Conservation (phyloP, 116 monocot species). For the Iris pallida region DNA sequence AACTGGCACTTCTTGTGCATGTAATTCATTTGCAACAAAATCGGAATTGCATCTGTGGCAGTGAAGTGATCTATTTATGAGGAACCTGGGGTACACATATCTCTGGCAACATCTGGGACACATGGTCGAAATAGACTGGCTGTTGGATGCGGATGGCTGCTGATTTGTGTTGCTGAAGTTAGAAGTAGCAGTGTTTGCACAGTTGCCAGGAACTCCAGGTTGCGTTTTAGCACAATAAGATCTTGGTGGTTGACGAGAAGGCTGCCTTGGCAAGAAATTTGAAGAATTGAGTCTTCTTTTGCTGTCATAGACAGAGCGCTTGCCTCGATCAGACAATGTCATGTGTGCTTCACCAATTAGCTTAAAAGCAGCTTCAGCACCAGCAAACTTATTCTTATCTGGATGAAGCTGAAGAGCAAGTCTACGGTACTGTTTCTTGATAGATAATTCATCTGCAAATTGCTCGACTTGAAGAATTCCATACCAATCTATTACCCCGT, state of each 20-base stretch:
- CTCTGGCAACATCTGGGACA: conserved; percentile 52
- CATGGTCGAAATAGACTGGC: conserved; percentile 57
- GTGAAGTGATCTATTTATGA: conserved; percentile 45
- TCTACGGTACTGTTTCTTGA: conserved; percentile 84
- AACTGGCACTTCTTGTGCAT: conserved; percentile 25
- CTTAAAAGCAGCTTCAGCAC: conserved; percentile 93
- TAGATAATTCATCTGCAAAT: conserved; percentile 54
- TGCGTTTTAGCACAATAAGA: conserved; percentile 15
- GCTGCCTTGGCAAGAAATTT: conserved; percentile 4
- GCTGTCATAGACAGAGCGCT: conserved; percentile 58
- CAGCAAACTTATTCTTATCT: conserved; percentile 88
- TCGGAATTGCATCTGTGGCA: conserved; percentile 54
- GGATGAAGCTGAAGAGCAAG: conserved; percentile 89
- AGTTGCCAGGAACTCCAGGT: conserved; percentile 10
- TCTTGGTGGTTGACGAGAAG: conserved; percentile 20
- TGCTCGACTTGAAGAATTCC: conserved; percentile 76
- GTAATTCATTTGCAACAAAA: conserved; percentile 60
- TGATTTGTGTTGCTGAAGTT: conserved; percentile 6
- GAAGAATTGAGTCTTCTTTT: conserved; percentile 28
- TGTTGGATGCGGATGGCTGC: conserved; percentile 8
- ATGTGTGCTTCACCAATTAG: conserved; percentile 82
- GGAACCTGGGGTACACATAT: conserved; percentile 41
- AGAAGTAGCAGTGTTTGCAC: background rate
- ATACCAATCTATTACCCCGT: conserved; percentile 72
- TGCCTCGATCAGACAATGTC: conserved; percentile 46